Percentiles rank a stretch among this genome's conserved stretches.
Conservation (phyloP, 148 eudicot genomes). For the Dianthus caryophyllus region DNA sequence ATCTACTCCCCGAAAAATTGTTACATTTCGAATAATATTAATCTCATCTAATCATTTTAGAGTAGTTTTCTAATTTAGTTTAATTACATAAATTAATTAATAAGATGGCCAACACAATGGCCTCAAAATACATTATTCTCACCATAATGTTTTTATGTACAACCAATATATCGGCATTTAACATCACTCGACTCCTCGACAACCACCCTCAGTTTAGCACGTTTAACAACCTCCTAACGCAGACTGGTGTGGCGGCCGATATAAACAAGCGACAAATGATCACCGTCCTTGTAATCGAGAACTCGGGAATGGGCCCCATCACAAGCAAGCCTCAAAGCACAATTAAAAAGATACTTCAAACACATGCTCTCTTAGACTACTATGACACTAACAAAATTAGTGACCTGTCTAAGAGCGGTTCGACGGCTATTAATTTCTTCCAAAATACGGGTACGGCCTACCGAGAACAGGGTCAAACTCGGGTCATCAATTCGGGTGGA, state of each 20-base stretch:
- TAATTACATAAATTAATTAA: not conserved
- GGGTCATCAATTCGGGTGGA: slow-evolving; percentile 19
- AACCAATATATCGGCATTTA: slow-evolving; percentile 22
- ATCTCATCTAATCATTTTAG: too few species aligned
- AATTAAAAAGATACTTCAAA: slow-evolving; percentile 24
- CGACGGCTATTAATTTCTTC: slow-evolving; percentile 28
- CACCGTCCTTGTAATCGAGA: slow-evolving; percentile 39
- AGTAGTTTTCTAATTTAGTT: too few species aligned
- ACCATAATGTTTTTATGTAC: slow-evolving; percentile 10
- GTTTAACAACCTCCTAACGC: slow-evolving; percentile 29
- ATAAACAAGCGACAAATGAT: slow-evolving; percentile 33
- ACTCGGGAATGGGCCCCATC: slow-evolving; percentile 22
- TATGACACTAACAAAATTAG: slow-evolving; percentile 30
- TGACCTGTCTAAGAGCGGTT: slow-evolving; percentile 19
- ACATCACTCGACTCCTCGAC: slow-evolving; percentile 39
- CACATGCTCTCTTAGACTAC: slow-evolving; percentile 42
- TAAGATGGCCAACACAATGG: slow-evolving; percentile 33
- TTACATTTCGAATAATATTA: not conserved
- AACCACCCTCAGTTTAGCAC: slow-evolving; percentile 34
- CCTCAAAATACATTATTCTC: slow-evolving; percentile 7
- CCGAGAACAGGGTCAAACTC: slow-evolving; percentile 30
- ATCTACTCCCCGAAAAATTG: too few species aligned
- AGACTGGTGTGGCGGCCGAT: slow-evolving; percentile 29
- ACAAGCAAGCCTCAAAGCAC: slow-evolving; percentile 8
- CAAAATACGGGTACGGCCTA: slow-evolving; percentile 35